These are phyloP conservation scores for Didymella lethalis DNA, from an alignment of 2,329 filamentous ascomycete species.

Conservation along the genomic window DNA sequence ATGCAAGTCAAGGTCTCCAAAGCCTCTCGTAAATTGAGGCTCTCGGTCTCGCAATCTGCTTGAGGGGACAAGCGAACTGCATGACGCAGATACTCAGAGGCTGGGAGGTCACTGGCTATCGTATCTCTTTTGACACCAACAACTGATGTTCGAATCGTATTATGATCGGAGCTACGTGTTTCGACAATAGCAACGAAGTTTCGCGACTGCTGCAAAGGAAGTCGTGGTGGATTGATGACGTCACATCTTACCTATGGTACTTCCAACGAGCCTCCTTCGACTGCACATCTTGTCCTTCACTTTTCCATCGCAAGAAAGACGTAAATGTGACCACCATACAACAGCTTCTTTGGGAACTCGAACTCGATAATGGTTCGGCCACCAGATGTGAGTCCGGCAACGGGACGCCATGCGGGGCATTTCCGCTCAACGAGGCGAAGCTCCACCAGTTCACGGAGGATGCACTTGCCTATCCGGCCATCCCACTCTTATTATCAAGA, in stretches of 20 bases:
- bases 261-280: neutral
- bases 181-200: neutral
- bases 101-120: neutral
- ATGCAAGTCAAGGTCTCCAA: neutral
- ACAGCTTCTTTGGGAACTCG: too few relatives aligned
- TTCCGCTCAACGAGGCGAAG: constrained; percentile 8
- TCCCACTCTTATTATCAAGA: neutral
- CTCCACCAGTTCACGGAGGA: constrained; percentile 3
- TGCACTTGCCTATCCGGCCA: constrained; percentile 6
- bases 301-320: neutral
- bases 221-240: neutral
- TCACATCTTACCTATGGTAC: neutral
- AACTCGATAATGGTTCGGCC: neutral
- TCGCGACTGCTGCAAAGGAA: neutral
- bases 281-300: neutral
- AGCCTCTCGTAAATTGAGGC: too few relatives aligned
- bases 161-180: neutral
- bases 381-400: constrained; percentile 7
- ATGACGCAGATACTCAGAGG: neutral
- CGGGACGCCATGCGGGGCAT: constrained; percentile 1
- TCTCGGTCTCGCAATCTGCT: too few relatives aligned
- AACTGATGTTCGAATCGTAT: neutral
- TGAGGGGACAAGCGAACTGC: too few relatives aligned
- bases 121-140: neutral
- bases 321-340: too few relatives aligned